Conservation (phyloP, 2,329 filamentous ascomycete genomes). For the Aureobasidium pullulans region DNA sequence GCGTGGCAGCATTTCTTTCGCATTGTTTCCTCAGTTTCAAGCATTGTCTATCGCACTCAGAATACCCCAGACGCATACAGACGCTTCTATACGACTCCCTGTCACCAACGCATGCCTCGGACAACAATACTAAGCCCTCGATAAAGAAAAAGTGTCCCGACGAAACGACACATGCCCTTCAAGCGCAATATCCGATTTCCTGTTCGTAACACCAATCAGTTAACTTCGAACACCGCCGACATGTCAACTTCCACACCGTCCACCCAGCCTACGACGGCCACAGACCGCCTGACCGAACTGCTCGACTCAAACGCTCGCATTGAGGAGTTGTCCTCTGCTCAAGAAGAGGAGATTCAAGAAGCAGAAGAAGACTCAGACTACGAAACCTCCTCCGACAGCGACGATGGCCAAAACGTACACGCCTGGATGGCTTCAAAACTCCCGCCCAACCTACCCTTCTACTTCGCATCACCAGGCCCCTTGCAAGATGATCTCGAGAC, state of each 20-base stretch:
- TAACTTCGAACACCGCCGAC: not conserved
- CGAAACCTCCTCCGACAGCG: not conserved
- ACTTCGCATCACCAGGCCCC: slow-evolving; percentile 53
- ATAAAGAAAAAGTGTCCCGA: not conserved
- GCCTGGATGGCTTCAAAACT: slow-evolving; percentile 15
- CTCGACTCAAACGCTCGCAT: slow-evolving; percentile 22
- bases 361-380: slow-evolving; percentile 16
- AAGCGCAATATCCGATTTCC: not conserved
- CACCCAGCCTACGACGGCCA: not conserved
- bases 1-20: not conserved
- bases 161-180: slow-evolving; percentile 1
- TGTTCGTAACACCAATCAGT: slow-evolving; percentile 12
- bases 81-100: not conserved
- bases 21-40: not conserved
- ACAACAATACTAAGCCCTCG: slow-evolving; percentile 17
- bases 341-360: slow-evolving; percentile 20
- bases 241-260: not conserved
- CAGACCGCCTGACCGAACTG: slow-evolving; percentile 24
- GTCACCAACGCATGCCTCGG: slow-evolving; percentile 9
- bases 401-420: slow-evolving; percentile 13
- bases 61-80: not conserved
- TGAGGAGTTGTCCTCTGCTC: slow-evolving; percentile 25
- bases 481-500: slow-evolving; percentile 62
- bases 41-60: not conserved
- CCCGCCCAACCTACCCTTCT: slow-evolving; percentile 32